Evolutionary conservation across 768 basidiomycete species (phyloP).

Genomic region (Daedaleopsis sinensis): DNA sequence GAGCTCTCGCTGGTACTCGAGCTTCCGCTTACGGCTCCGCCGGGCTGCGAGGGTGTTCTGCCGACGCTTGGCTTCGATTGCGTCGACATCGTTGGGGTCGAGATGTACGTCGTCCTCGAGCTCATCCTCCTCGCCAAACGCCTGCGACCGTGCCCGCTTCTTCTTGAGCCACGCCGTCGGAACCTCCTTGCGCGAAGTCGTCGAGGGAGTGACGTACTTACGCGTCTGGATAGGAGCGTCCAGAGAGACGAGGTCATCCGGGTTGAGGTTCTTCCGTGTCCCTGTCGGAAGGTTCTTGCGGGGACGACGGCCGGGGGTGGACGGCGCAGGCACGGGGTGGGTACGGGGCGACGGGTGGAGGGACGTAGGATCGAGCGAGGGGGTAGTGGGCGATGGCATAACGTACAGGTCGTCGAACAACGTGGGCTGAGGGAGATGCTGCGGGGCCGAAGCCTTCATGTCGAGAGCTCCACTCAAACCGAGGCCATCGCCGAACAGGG

Average conservation of each 20-base stretch:
- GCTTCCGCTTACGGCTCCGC: slow-evolving; percentile 74
- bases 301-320: slow-evolving; percentile 20
- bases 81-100: slow-evolving; percentile 57
- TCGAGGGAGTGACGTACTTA: slow-evolving; percentile 70
- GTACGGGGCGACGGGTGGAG: slow-evolving; percentile 36
- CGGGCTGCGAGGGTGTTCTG: slow-evolving; percentile 89
- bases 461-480: slow-evolving; percentile 9
- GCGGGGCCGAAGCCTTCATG: slow-evolving; percentile 26
- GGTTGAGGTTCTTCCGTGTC: slow-evolving; percentile 72
- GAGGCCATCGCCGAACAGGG: slow-evolving; percentile 35
- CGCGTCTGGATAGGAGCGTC: slow-evolving; percentile 83
- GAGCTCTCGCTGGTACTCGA: slow-evolving; percentile 66
- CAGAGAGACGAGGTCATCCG: slow-evolving; percentile 63
- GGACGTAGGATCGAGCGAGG: slow-evolving; percentile 45
- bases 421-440: slow-evolving; percentile 19
- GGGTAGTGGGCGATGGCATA: slow-evolving; percentile 54
- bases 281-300: slow-evolving; percentile 53
- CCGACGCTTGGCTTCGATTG: slow-evolving; percentile 76
- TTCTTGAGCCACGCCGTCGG: slow-evolving; percentile 66
- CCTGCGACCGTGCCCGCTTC: slow-evolving; percentile 57
- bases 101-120: slow-evolving; percentile 44
- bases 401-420: slow-evolving; percentile 44
- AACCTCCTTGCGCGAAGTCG: slow-evolving; percentile 78
- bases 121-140: slow-evolving; percentile 54
- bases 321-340: slow-evolving; percentile 24